Base-by-base conservation (phyloP, 768 basidiomycete species). In the Rhizopogon roseolus region DNA sequence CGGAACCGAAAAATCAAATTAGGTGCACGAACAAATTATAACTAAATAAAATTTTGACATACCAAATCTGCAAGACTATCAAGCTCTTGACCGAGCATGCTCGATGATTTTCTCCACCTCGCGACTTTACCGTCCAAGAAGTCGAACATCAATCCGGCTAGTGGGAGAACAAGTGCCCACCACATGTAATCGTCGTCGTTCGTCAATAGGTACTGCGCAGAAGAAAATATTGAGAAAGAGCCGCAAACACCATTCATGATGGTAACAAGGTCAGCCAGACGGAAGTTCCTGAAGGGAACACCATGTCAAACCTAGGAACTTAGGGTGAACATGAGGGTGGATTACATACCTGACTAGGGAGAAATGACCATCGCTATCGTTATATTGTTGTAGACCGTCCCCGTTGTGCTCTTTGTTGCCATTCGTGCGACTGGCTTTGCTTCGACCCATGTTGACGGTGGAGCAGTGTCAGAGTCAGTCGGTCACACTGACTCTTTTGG, bases 171-270 rank as follows among this genome's bases (percentile, higher is more conserved):
- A 57, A 95, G 83, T n/a, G 94, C 97, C 52, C 82, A 82, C 86
- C 88, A 88, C 55, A 97, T 75, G 71, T 88, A 85, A 62, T 83
- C 82, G 57, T 81, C 79, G 66, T 95, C 88, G 57, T 87, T 82
- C 22, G 86, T 85, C 41, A 86, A 53, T 61, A 98, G 81, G 76
- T 95, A 99, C 50, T 85, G 84, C 43, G 91, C 94, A 6, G 92
- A 94, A 37, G 87, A 90, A 71, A 98, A 94, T 66, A 99, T 82
- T 27, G 94, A 98, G 62, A 96, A 87, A 16, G 90, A 90, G 54
- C 97, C 97, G 73, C 97, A 99, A 70, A 98, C 88, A 42, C 97
- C 97, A 67, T 99, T 99, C 88, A 95, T 94, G 59, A 99, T 93
- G 36, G 97, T 99, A 62, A 99, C 93, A 49, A 97, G 80, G 76